Evolutionary conservation across 495 filamentous ascomycete species (phyloP).

Genomic region (Durotheca rogersii): DNA sequence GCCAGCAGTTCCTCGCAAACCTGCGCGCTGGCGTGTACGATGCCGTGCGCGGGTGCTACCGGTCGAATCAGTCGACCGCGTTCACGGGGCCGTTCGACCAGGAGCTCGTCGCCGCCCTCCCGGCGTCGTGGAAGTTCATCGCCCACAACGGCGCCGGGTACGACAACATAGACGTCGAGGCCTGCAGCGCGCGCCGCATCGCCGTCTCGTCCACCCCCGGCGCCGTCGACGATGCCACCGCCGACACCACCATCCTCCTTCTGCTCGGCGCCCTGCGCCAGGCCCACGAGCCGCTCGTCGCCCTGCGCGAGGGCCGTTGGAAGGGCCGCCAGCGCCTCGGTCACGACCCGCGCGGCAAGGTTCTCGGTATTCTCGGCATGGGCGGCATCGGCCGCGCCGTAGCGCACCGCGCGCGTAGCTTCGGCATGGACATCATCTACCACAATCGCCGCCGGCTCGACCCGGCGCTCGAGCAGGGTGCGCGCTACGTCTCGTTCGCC

Average conservation of each 20-base stretch:
- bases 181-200: conserved; percentile 64
- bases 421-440: conserved; percentile 71
- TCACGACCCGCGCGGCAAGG: conserved; percentile 70
- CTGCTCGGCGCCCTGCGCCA: conserved; percentile 69
- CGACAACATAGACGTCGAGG: conserved; percentile 73
- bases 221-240: conserved; percentile 70
- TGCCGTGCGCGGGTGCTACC: conserved; percentile 67
- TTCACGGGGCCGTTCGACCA: conserved; percentile 70
- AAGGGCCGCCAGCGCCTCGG: conserved; percentile 50
- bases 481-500: conserved; percentile 62
- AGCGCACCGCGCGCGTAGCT: conserved; percentile 56
- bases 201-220: conserved; percentile 66
- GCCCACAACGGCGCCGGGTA: conserved; percentile 88
- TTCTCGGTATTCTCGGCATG: conserved; percentile 82
- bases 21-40: conserved; percentile 67
- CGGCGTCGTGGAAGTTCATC: conserved; percentile 70
- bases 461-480: conserved; percentile 49
- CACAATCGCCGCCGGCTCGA: conserved; percentile 63
- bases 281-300: conserved; percentile 60
- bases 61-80: conserved; percentile 67
- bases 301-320: conserved; percentile 62
- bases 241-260: conserved; percentile 70
- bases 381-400: conserved; percentile 73
- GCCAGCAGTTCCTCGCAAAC: conserved; percentile 68
- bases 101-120: conserved; percentile 65